Percentiles rank a stretch among this genome's conserved stretches.
These are phyloP conservation scores for Cyberlindnera meyerae DNA, from an alignment of 805 yeast genomes.

Conservation along the genomic window DNA sequence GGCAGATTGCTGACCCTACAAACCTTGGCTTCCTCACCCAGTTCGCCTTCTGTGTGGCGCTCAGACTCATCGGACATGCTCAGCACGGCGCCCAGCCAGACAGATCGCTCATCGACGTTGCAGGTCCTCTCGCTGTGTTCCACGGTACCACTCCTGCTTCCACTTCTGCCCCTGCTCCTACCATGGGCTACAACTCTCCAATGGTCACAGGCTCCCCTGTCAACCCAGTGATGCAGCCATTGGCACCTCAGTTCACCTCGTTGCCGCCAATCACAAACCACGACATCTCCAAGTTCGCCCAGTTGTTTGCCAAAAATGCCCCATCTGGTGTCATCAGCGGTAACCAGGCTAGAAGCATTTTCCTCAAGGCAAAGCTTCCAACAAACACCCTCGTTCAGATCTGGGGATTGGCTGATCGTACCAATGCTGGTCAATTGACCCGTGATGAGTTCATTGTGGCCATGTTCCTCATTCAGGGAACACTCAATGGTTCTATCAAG, in stretches of 20 bases:
- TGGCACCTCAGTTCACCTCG: slow-evolving; percentile 21
- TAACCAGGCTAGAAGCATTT: slow-evolving; percentile 76
- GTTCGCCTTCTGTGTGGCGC: slow-evolving; percentile 75
- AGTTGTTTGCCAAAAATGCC: slow-evolving; percentile 68
- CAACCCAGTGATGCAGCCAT: slow-evolving; percentile 19
- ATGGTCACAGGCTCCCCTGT: slow-evolving; percentile 11
- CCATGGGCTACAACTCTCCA: slow-evolving; percentile 12
- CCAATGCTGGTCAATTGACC: slow-evolving; percentile 65
- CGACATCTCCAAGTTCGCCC: slow-evolving; percentile 62
- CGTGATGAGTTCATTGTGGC: slow-evolving; percentile 82
- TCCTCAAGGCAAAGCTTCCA: slow-evolving; percentile 83
- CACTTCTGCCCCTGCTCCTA: not conserved
- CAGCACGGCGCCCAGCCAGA: slow-evolving; percentile 65
- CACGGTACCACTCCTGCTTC: slow-evolving; percentile 19
- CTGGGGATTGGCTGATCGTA: slow-evolving; percentile 84
- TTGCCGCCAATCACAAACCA: slow-evolving; percentile 50
- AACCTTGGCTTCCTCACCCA: slow-evolving; percentile 82
- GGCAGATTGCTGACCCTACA: slow-evolving; percentile 91
- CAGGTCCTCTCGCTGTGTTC: slow-evolving; percentile 66
- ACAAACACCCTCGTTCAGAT: slow-evolving; percentile 73
- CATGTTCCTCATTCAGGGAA: slow-evolving; percentile 89
- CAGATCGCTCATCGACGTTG: slow-evolving; percentile 47
- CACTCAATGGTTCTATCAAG: slow-evolving; percentile 58
- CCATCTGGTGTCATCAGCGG: slow-evolving; percentile 60
- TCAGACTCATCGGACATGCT: slow-evolving; percentile 84